Evolutionary conservation across 2,329 filamentous ascomycete species (phyloP), one percentile per base, ranked within the genome.

Genomic region (Pseudogymnoascus sp.): DNA sequence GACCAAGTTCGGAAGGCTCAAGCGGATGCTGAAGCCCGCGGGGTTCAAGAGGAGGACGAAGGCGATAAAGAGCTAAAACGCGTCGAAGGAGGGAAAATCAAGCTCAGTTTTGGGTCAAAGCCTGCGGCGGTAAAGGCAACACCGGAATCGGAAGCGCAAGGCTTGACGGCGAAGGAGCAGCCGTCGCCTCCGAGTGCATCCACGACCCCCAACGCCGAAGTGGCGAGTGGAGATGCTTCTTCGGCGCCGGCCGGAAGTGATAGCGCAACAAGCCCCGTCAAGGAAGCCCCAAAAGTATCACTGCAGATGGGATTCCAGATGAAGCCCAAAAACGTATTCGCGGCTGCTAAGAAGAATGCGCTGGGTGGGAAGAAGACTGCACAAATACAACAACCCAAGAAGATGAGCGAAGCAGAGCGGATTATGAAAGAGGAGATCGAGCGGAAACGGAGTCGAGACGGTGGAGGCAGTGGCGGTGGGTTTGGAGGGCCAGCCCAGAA

Each of bases 341-440:
- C 81, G 8, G 75, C 75, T 2, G 77, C 74, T 26, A 85, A 83
- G 71, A 92, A 91, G 76, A 93, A 92, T 65, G 85, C 86, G 0
- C 76, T 90, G 1, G 81, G 82, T 1, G 76, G 80, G 2, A 90
- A 90, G 74, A 90, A 90, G 71, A 64, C 73, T 0, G 68, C 76
- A 33, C 80, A 78, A 9, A 75, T 83, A 3, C 84, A 84, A 64
- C 81, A 82, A 61, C 86, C 85, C 1, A 91, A 89, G 79, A 94
- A 89, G 69, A 93, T 96, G 83, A 93, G 89, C 69, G 90, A 95
- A 71, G 88, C 87, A 2, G 91, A 93, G 74, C 82, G 88, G 60
- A 95, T 94, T 69, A 96, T 96, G 92, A 90, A 88, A 73, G 87
- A 89, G 68, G 89, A 92, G 70, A 81, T 90, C 74, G 88, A 91